phyloP scores from a whole-genome alignment of 768 basidiomycete genomes.

The Boletus reticulatus region DNA sequence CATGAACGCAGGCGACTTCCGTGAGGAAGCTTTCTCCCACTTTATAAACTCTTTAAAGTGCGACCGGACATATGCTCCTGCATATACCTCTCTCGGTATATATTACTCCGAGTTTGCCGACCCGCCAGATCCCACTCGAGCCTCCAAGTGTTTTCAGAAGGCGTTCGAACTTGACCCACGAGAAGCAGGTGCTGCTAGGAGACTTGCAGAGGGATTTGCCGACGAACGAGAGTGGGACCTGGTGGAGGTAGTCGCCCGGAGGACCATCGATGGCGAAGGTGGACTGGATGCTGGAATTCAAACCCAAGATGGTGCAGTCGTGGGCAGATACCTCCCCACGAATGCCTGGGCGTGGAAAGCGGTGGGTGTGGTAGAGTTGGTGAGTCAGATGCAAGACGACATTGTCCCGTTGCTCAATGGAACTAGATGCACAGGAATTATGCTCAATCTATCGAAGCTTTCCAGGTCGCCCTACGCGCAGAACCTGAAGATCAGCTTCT shows the following conservation, averaged over 20 bases:
- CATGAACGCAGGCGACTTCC: conserved; percentile 39
- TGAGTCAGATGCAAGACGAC: conserved; percentile 37
- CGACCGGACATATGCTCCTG: conserved; percentile 75
- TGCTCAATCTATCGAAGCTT: conserved; percentile 70
- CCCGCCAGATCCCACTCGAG: conserved; percentile 79
- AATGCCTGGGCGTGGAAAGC: conserved; percentile 99
- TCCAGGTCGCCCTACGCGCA: conserved; percentile 83
- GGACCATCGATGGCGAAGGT: conserved; percentile 93
- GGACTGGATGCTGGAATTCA: conserved; percentile 61
- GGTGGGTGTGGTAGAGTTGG: conserved; percentile 86
- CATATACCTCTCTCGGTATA: conserved; percentile 90
- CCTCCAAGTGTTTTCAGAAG: conserved; percentile 96
- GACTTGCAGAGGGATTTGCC: conserved; percentile 86
- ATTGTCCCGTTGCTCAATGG: not conserved
- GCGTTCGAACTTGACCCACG: conserved; percentile 95
- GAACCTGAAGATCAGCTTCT: conserved; percentile 71
- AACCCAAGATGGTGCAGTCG: conserved; percentile 38
- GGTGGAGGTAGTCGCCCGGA: conserved; percentile 88
- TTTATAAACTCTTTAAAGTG: conserved; percentile 82
- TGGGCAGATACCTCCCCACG: conserved; percentile 58
- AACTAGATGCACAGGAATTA: conserved; percentile 67
- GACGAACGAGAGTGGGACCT: conserved; percentile 94
- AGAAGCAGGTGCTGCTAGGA: conserved; percentile 80
- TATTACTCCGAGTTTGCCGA: conserved; percentile 73
- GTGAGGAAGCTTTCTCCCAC: conserved; percentile 68